Conservation (phyloP, 805 yeast genomes). For the Scheffersomyces stipitis region DNA sequence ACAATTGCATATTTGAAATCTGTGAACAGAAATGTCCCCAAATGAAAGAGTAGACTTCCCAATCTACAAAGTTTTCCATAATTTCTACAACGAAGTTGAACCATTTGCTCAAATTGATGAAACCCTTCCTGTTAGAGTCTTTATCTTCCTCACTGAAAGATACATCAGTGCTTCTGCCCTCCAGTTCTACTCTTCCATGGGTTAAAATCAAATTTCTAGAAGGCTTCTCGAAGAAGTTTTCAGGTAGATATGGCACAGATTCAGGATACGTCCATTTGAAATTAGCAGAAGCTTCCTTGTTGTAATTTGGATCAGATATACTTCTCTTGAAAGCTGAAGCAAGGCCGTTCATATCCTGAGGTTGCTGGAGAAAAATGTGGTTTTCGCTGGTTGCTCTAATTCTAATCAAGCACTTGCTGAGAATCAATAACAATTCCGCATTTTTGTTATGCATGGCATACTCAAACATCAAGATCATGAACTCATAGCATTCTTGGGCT, state of each 20-base stretch:
- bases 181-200: background rate
- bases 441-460: constrained; percentile 34
- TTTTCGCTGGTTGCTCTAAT: constrained; percentile 49
- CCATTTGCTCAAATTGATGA: constrained; percentile 52
- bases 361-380: constrained; percentile 49
- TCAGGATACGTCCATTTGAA: constrained; percentile 66
- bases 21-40: constrained; percentile 74
- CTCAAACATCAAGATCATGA: constrained; percentile 36
- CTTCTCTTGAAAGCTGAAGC: constrained; percentile 60
- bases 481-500: constrained; percentile 27
- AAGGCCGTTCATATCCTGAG: constrained; percentile 64
- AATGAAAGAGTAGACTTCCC: constrained; percentile 70
- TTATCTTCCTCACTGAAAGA: constrained; percentile 1
- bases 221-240: constrained; percentile 41
- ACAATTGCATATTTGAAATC: constrained; percentile 56
- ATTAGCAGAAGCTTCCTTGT: constrained; percentile 10
- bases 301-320: constrained; percentile 21
- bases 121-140: constrained; percentile 3
- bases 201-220: constrained; percentile 19
- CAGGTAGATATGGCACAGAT: constrained; percentile 47
- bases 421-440: constrained; percentile 41
- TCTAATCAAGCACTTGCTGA: constrained; percentile 54
- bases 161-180: background rate
- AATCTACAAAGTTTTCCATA: constrained; percentile 53
- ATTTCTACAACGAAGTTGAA: constrained; percentile 48